These are phyloP conservation scores for Flaveria sonorensis DNA, from an alignment of 129 eudicot genomes.

Conservation along the genomic window DNA sequence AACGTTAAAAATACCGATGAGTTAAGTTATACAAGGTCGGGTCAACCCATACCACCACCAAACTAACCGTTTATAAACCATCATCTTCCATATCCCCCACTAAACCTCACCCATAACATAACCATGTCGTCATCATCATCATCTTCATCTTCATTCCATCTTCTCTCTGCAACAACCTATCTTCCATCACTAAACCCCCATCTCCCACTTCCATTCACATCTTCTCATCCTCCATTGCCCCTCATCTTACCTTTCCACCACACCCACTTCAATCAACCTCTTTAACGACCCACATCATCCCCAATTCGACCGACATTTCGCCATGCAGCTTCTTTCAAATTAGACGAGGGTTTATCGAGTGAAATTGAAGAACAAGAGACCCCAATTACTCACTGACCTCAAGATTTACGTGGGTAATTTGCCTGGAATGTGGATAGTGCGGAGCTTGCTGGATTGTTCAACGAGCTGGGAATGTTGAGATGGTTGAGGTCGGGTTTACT, in stretches of 20 bases:
- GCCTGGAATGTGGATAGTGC: constrained; percentile 79
- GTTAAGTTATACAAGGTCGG: too few relatives aligned
- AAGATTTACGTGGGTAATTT: constrained; percentile 86
- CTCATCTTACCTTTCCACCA: constrained; percentile 36
- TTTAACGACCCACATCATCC: constrained; percentile 22
- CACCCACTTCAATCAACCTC: constrained; percentile 26
- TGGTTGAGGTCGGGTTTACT: constrained; percentile 79
- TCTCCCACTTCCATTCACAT: constrained; percentile 33
- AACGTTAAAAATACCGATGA: too few relatives aligned
- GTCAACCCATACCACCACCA: constrained; percentile 20
- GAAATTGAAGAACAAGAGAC: constrained; percentile 34
- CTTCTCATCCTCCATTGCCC: constrained; percentile 46
- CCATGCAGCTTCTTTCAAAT: constrained; percentile 49
- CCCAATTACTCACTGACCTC: constrained; percentile 67
- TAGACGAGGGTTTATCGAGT: constrained; percentile 32
- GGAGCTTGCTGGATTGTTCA: constrained; percentile 75
- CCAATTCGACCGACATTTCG: constrained; percentile 37
- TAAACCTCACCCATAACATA: constrained; percentile 34
- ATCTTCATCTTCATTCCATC: constrained; percentile 43
- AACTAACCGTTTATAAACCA: constrained; percentile 17
- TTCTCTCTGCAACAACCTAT: constrained; percentile 56
- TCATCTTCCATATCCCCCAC: constrained; percentile 1
- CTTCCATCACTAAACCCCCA: constrained; percentile 44
- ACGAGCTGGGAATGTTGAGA: constrained; percentile 80
- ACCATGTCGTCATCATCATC: constrained; percentile 43